A percentile compares a stretch with the other conserved stretches of the same genome.
phyloP scores from a whole-genome alignment of 441 rosid species.

The Aquilaria agallochum region DNA sequence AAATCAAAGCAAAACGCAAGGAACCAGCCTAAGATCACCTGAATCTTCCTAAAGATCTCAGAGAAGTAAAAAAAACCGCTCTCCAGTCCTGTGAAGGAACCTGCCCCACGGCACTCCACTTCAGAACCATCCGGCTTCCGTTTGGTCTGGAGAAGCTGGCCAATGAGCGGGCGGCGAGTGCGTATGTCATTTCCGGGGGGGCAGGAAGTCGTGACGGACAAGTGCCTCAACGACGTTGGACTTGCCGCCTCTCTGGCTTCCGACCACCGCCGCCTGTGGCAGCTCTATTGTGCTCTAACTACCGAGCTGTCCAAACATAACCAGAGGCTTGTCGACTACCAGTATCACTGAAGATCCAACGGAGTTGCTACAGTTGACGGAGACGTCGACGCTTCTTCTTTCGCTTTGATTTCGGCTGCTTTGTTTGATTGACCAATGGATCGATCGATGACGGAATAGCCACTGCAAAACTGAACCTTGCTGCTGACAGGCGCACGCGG shows the following conservation, averaged over 20 bases:
- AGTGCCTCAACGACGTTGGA: constrained; percentile 75
- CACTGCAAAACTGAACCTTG: no score
- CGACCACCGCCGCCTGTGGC: constrained; percentile 69
- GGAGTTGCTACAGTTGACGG: background rate
- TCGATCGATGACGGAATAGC: no score
- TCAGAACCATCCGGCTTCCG: constrained; percentile 23
- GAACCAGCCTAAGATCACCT: constrained; percentile 25
- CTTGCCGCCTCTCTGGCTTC: constrained; percentile 82
- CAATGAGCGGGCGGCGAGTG: constrained; percentile 61
- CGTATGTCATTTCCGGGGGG: constrained; percentile 69
- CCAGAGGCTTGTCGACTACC: constrained; percentile 30
- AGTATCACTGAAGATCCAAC: constrained; percentile 40
- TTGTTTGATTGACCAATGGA: no score
- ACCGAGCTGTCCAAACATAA: constrained; percentile 31
- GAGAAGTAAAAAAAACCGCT: constrained; percentile 50
- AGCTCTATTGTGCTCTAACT: constrained; percentile 34
- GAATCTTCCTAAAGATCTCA: constrained; percentile 48
- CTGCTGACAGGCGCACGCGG: no score
- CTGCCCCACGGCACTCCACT: constrained; percentile 47
- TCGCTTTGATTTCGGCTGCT: no score
- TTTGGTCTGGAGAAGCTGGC: constrained; percentile 40
- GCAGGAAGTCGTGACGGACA: constrained; percentile 61
- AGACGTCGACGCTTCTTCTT: no score
- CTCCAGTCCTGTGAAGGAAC: constrained; percentile 48
- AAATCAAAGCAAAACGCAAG: background rate